Evolutionary conservation across 352 stramenopile species (phyloP), one percentile per base, ranked within the genome.

Genomic region (Halophytophthora polymorphica): DNA sequence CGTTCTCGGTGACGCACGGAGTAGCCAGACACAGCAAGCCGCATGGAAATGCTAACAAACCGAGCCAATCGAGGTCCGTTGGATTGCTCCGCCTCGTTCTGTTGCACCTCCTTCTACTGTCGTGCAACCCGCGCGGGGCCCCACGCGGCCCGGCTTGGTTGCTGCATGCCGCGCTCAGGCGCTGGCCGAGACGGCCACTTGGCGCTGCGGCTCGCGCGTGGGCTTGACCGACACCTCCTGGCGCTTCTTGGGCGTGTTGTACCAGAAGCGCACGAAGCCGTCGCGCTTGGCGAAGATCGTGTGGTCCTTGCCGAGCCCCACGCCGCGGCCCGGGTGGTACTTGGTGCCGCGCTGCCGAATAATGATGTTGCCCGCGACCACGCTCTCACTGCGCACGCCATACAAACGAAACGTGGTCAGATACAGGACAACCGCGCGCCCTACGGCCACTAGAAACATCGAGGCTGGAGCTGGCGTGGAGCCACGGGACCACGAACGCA

Each of bases 331-430:
- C 28, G 84, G 66, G 66, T 98, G 86, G 75, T 96, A 99, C 65
- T 97, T 98, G 58, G 88, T 97, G 37, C 97, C 97, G 43, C 97
- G 85, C 77, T 99, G 97, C 45, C 96, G 81, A 37, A 99, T 95
- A 55, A 99, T 97, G 66, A 99, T 99, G 59, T 97, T 97, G 56
- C 96, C 96, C 41, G 93, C 66, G 22, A 95, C 74, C 33, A 98
- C 96, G 22, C 68, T 64, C 60, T 96, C 58, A 17, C 90, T 90
- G 51, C 11, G 11, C 15, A 56, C 10, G 5, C 2, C 21, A 35
- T 25, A 51, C 23, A 17, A n/a, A 33, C 15, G 25, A 2, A 37
- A 40, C 6, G 21, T 35, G 11, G 8, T 34, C 15, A 40, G 15
- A 51, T 13, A 42, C 33, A 37, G 2, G 0, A 28, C 25, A n/a